Evolutionary conservation across 148 eudicot genomes (phyloP).

Genomic region (Silene uniflora): DNA sequence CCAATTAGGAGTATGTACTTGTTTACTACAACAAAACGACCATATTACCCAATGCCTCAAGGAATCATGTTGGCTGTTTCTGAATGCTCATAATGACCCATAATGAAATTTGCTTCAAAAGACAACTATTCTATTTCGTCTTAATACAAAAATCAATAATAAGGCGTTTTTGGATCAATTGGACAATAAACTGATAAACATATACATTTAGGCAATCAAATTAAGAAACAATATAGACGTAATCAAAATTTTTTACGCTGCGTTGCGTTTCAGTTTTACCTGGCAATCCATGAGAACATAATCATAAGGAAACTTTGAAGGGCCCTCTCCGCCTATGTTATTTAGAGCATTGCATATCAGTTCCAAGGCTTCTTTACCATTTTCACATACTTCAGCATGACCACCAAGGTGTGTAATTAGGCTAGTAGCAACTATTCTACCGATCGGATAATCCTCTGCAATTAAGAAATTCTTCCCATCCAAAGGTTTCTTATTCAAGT

Average conservation of each 20-base stretch:
- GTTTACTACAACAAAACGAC: too few relatives aligned
- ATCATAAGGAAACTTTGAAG: conserved; percentile 44
- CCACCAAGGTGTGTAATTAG: conserved; percentile 20
- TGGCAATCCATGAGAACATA: conserved; percentile 62
- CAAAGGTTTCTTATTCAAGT: conserved; percentile 13
- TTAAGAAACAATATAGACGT: neutral
- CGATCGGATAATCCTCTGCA: conserved; percentile 20
- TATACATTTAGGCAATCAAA: too few relatives aligned
- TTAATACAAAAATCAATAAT: too few relatives aligned
- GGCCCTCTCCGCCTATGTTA: conserved; percentile 12
- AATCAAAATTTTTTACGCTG: neutral
- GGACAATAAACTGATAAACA: too few relatives aligned
- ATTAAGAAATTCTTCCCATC: conserved; percentile 26
- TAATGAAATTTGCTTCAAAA: too few relatives aligned
- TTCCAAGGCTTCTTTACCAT: conserved; percentile 27
- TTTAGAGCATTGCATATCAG: conserved; percentile 10
- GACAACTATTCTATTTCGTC: too few relatives aligned
- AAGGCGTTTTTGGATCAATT: too few relatives aligned
- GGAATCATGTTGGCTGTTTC: too few relatives aligned
- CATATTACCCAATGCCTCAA: too few relatives aligned
- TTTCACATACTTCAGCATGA: conserved; percentile 18
- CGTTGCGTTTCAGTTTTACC: conserved; percentile 18
- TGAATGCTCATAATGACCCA: too few relatives aligned
- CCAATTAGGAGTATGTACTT: neutral
- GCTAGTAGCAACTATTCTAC: conserved; percentile 17